Evolutionary conservation across 805 yeast genomes (phyloP), one percentile per base, ranked within the genome.

Genomic region (Sugiyamaella floridensis): DNA sequence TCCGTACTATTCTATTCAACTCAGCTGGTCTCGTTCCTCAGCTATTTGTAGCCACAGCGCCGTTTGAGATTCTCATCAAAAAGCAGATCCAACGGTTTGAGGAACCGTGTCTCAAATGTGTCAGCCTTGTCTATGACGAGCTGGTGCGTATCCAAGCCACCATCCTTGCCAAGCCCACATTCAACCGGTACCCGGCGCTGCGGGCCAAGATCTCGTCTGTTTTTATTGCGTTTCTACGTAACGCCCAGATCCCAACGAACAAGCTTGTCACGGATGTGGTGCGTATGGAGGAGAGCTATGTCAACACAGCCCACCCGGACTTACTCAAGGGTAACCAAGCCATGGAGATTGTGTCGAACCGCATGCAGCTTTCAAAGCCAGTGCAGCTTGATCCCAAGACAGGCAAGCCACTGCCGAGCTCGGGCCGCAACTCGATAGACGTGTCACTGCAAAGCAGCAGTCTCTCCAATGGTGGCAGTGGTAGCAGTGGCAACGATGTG

Each of bases 291-390:
- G 89, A 87, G 64, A 85, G 95, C 11, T 93, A 93, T 70, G 89
- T 93, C 63, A 93, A 93, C 72, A 93, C 98, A 5, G 97, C 97
- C 1, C 99, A 93, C 67, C 97, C 98, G 5, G 98, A 93, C 67
- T 79, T 93, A 63, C 76, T 93, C 63, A 89, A 87, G 69, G 98
- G 99, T 48, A 82, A 93, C 20, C 95, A 88, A 66, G 99, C 99
- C 2, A 83, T 93, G 86, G 82, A 87, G 2, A 83, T 89, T 68
- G 97, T 92, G 28, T 82, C 87, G 67, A 97, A 92, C 57, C 85
- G 81, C 66, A 71, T 89, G 70, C 90, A 80, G 64, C 84, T 85
- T 28, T 72, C 76, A 58, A 85, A 83, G 57, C 89, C 87, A 56
- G 82, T 83, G 28, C 84, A 82, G 48, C 85, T 89, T 48, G 97